Evolutionary conservation across 139 green algal genomes (phyloP), one percentile per base, ranked within the genome.

Genomic region (Zygnema circumcarinatum): DNA sequence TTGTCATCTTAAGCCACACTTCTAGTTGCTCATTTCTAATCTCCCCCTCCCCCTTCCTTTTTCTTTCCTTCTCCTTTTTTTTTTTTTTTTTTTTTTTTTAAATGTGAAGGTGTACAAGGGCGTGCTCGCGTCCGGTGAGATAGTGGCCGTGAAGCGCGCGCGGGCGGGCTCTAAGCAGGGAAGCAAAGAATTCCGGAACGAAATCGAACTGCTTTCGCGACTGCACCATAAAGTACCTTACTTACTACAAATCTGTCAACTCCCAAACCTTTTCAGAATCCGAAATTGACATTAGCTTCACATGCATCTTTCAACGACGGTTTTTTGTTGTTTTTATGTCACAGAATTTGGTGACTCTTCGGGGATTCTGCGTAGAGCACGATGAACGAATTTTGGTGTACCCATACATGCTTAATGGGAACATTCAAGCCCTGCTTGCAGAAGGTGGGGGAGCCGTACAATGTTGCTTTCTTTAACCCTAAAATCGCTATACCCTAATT

Each of bases 361-460:
- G 36, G 16, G 69, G 69, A 11, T 78, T 52, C 16, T 78, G 69
- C 16, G 35, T 52, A 3, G 69, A 78, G 11, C 35, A 11, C 3
- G 31, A 52, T 11, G 74, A 82, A 52, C 32, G 52, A n/a, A 42
- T 82, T 2, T 53, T 82, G 74, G 74, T 82, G 74, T 78, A 52
- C 11, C 35, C 33, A 11, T 78, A 78, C 16, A 41, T 78, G 33
- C 35, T 52, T 11, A 78, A 41, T 39, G 69, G 69, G 16, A 78
- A 39, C 16, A 62, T 62, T 62, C 47, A 62, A 62, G 47, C 47
- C 16, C 47, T 25, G 7, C 47, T 62, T 62, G 47, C 47, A 62
- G 47, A 7, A 62, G 47, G 47, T 62, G 7, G 47, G 47, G n/a
- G n/a, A n/a, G n/a, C n/a, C n/a, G n/a, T n/a, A n/a, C n/a, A n/a